Evolutionary conservation across 345 rosid species (phyloP), one percentile per base, ranked within the genome.

Genomic region (Ailanthus altissimus): DNA sequence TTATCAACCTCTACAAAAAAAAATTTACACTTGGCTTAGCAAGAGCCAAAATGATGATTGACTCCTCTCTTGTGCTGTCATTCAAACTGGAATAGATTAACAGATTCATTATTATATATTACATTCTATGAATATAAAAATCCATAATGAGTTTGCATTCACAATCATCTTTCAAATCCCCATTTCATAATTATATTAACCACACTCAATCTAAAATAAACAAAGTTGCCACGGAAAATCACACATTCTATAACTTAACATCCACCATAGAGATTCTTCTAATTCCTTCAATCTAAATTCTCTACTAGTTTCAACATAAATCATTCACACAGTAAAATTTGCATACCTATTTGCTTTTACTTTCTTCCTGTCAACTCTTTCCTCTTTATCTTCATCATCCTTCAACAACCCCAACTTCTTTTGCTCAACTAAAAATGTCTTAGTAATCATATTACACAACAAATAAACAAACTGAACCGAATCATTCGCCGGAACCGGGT

Each of bases 381-480:
- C 61, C 50, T 50, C 67, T 73, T 73, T 58, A 69, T 81, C 67
- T 73, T 61, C 6, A 56, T 78, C 70, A 70, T 81, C 73, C 64
- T 70, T 23, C 71, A 75, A 75, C 50, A 53, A 51, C 38, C 66
- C 60, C 68, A 60, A 46, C 83, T 87, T 90, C 92, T 85, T 90
- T 89, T 89, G 87, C 87, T 96, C 98, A 9, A 85, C 82, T 83
- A 91, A 85, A 66, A 93, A 84, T 21, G 97, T 88, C 83, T 93
- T 96, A 0, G 99, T 94, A 47, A 96, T 94, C 86, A 96, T 88
- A 81, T 96, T 96, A 72, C 98, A 94, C 70, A 93, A 89, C 89
- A 96, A 85, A 81, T 96, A 96, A 50, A 96, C 97, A 70, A 96
- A 96, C 89, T 96, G 90, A 12, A 90, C 97, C 0, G 99, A 92